Evolutionary conservation across 306 rosid genomes (phyloP), one percentile per base, ranked within the genome.

Genomic region (Malus sylvestris): DNA sequence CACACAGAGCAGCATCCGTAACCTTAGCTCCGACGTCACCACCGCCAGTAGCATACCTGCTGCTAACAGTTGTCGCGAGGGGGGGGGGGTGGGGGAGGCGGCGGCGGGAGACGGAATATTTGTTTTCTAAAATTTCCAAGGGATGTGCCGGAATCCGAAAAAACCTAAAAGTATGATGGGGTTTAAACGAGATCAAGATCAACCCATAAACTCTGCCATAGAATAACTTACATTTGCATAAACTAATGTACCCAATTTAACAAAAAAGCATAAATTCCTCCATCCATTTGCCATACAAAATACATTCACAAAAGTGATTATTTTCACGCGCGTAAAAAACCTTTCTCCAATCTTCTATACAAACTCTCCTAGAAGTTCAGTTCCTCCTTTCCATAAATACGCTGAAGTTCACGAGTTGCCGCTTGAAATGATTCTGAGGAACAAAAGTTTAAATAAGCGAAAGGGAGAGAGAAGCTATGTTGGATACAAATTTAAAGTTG

Each of bases 341-440:
- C 33, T 4, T 76, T 38, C 83, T 33, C 61, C 76, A 27, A 78
- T 59, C 81, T 53, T 71, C 73, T 71, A 45, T 67, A 40, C 64
- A 63, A 10, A 73, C 1, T 61, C 62, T 60, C 51, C 88, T 79
- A 84, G 46, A 85, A 72, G 81, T 88, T 85, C 76, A 87, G 83
- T 78, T 81, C 87, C 70, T 93, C 96, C 77, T 89, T 91, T 75
- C 97, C 98, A 61, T 93, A 93, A 60, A 93, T 93, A 72, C 97
- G 98, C 82, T 88, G 96, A 80, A 93, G 98, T 87, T 93, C 97
- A 0, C 92, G 86, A 4, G 93, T 89, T 72, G 96, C 98, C 71
- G 92, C 98, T 89, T 89, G 97, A 84, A 86, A 93, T 66, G 97
- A 91, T 88, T 91, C 96, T 93, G 91, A 18, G 67, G 61, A 44